Evolutionary conservation across 140 eudicot species (phyloP), one percentile per base, ranked within the genome.

Genomic region (Ambrosia hybrid): DNA sequence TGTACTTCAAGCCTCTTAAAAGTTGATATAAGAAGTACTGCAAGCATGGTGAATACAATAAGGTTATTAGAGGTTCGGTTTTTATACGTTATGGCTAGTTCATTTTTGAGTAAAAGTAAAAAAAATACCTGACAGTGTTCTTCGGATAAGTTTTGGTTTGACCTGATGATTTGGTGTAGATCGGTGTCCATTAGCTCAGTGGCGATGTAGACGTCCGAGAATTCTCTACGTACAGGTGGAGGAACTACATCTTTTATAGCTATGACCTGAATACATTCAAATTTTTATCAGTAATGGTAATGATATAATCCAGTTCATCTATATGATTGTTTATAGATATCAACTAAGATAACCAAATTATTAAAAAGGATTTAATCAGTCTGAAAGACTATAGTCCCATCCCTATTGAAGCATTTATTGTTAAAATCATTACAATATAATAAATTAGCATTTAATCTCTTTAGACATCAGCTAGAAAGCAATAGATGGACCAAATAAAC

Each of bases 1-100:
- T 83, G 83, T 89, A 92, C 14, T 92, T 92, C 34, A 90, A 83
- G 38, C 97, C 97, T 68, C 95, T 72, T 68, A 90, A 87, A 57
- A 90, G 74, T 82, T 90, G 97, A 71, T 90, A 90, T 83, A 90
- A 73, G 79, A 90, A 87, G 83, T 90, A 90, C 97, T 90, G 96
- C 80, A 83, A 68, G 56, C 9, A 68, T 49, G 2, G 10, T 36
- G 13, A 67, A 46, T 16, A 46, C 39, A 67, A 45, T 4, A 67
- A 17, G 58, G 39, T 51, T 52, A 30, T 68, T 43, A 68, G 73
- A 68, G 0, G 39, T 11, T 5, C 13, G 70, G 16, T 16, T 79
- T 21, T 39, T 3, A 49, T 16, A 30, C 26, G 46, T 9, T 33
- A 3, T 14, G 71, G 51, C 8, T 41, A 17, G 38, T 26, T 37